Percentiles rank a stretch among this genome's conserved stretches.
These are phyloP conservation scores for Telopea speciosissima DNA, from an alignment of 177 flowering plant genomes.

Conservation along the genomic window DNA sequence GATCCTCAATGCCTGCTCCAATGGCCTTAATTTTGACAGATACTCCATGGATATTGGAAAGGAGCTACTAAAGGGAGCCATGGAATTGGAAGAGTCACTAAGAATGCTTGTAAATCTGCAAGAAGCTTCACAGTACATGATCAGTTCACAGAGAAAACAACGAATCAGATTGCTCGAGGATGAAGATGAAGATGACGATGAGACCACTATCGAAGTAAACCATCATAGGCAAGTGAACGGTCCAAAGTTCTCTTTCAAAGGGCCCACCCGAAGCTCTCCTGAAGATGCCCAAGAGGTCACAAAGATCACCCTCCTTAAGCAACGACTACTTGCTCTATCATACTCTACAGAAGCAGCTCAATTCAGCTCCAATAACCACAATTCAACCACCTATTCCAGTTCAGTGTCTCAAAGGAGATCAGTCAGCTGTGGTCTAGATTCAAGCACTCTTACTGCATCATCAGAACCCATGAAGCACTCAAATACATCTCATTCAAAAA, in stretches of 20 bases:
- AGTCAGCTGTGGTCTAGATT: slow-evolving; percentile 27
- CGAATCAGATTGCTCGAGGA: slow-evolving; percentile 53
- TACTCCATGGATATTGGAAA: slow-evolving; percentile 64
- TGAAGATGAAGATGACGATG: slow-evolving; percentile 45
- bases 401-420: slow-evolving; percentile 38
- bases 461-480: slow-evolving; percentile 24
- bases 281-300: slow-evolving; percentile 16
- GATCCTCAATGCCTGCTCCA: slow-evolving; percentile 56
- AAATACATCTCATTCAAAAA: slow-evolving; percentile 26
- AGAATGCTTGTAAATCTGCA: slow-evolving; percentile 70
- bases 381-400: slow-evolving; percentile 7
- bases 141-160: slow-evolving; percentile 34
- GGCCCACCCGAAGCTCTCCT: slow-evolving; percentile 31
- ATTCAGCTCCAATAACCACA: slow-evolving; percentile 15
- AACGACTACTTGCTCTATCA: slow-evolving; percentile 30
- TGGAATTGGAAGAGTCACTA: slow-evolving; percentile 73
- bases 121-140: slow-evolving; percentile 57
- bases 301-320: slow-evolving; percentile 22
- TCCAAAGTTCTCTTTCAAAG: slow-evolving; percentile 69
- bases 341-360: slow-evolving; percentile 20
- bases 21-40: slow-evolving; percentile 41
- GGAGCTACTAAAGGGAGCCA: slow-evolving; percentile 72
- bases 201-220: slow-evolving; percentile 1
- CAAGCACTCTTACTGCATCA: slow-evolving; percentile 14
- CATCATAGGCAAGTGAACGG: slow-evolving; percentile 31